Conservation (phyloP, 2,329 filamentous ascomycete genomes). For the Talaromyces marneffei region DNA sequence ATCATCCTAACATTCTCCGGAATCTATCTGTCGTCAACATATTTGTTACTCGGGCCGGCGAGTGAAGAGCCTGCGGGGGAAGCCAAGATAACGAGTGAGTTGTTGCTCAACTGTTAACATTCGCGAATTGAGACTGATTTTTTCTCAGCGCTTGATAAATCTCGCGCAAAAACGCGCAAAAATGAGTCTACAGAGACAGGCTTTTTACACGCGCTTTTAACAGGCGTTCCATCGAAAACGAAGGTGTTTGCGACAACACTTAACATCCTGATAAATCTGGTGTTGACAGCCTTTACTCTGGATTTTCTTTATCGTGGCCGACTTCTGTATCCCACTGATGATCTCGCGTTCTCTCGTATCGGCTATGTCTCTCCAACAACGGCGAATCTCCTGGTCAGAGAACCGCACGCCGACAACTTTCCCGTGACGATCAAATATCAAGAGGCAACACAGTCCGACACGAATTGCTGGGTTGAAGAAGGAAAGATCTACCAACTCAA, state of each 20-base stretch:
- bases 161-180: background rate
- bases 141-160: background rate
- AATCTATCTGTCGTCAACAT: slow-evolving; percentile 42
- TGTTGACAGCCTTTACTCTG: slow-evolving; percentile 61
- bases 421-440: slow-evolving; percentile 66
- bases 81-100: slow-evolving; percentile 6
- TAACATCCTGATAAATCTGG: slow-evolving; percentile 67
- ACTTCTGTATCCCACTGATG: slow-evolving; percentile 61
- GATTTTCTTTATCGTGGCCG: slow-evolving; percentile 75
- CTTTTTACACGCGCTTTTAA: slow-evolving; percentile 52
- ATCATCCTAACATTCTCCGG: slow-evolving; percentile 38
- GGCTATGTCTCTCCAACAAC: slow-evolving; percentile 78
- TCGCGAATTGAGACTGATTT: background rate
- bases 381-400: slow-evolving; percentile 76
- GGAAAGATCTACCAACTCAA: slow-evolving; percentile 61
- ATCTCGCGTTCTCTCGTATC: slow-evolving; percentile 78
- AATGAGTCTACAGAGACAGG: background rate
- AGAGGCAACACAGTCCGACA: slow-evolving; percentile 27
- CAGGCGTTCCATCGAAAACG: slow-evolving; percentile 68
- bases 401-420: slow-evolving; percentile 68
- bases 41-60: slow-evolving; percentile 18
- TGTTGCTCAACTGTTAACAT: background rate
- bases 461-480: slow-evolving; percentile 56
- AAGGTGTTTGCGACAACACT: slow-evolving; percentile 60
- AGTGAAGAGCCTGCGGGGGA: background rate